These are phyloP conservation scores for Forsythia suspensa DNA, from an alignment of 257 asterid species.

Conservation along the genomic window DNA sequence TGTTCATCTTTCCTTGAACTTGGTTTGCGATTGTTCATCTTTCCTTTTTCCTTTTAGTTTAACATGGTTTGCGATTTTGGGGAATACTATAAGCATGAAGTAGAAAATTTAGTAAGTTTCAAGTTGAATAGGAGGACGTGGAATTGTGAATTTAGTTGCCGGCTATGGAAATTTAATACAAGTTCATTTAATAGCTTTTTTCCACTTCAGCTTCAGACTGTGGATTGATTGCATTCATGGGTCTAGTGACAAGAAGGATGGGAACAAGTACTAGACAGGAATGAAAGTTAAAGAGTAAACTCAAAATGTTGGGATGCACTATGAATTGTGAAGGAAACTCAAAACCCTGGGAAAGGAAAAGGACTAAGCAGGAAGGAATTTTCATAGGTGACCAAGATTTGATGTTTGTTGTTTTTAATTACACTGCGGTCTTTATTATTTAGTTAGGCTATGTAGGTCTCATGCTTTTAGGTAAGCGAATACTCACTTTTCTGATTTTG, in stretches of 20 bases:
- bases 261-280: neutral
- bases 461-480: neutral
- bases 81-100: neutral
- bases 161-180: neutral
- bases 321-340: neutral
- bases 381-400: neutral
- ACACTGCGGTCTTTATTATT: conserved; percentile 2
- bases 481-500: neutral
- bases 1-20: neutral
- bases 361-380: neutral
- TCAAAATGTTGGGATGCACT: neutral
- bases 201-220: neutral
- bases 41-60: conserved; percentile 3
- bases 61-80: neutral
- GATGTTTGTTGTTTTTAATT: neutral
- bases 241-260: neutral
- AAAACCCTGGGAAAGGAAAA: neutral
- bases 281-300: neutral
- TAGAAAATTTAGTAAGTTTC: neutral
- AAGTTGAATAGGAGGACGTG: neutral
- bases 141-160: neutral
- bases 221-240: neutral
- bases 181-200: neutral
- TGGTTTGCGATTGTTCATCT: neutral
- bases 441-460: neutral